Conservation (phyloP, 164 flowering plant genomes). For the Tetrastigma voinierianum region DNA sequence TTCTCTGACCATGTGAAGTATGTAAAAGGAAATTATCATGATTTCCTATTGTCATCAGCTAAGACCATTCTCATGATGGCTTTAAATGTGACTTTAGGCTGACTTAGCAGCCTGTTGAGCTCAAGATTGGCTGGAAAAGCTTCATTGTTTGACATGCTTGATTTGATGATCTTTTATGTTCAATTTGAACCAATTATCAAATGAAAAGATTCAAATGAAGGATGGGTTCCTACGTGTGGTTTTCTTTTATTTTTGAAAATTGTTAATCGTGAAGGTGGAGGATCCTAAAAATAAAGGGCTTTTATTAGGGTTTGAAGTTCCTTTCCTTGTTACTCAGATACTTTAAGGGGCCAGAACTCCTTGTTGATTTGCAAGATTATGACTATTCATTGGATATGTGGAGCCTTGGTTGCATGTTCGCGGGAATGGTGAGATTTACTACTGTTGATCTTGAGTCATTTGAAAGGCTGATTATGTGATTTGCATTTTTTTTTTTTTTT, state of each 20-base stretch:
- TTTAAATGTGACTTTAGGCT: too few relatives aligned
- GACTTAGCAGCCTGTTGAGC: too few relatives aligned
- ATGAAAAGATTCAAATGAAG: too few relatives aligned
- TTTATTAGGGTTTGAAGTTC: background rate
- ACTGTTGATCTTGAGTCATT: background rate
- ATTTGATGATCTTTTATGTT: too few relatives aligned
- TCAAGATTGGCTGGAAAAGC: too few relatives aligned
- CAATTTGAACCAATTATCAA: too few relatives aligned
- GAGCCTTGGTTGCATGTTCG: slow-evolving; percentile 62
- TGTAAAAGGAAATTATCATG: too few relatives aligned
- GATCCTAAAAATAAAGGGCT: background rate
- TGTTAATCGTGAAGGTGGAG: background rate
- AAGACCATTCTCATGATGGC: too few relatives aligned
- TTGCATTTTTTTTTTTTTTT: background rate
- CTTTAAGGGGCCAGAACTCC: slow-evolving; percentile 55
- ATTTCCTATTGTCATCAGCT: too few relatives aligned
- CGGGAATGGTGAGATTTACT: slow-evolving; percentile 43
- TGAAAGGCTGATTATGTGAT: background rate
- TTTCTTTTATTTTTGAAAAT: background rate
- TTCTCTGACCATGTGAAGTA: too few relatives aligned
- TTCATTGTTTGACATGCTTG: too few relatives aligned
- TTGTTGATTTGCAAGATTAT: slow-evolving; percentile 52
- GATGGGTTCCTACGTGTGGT: too few relatives aligned
- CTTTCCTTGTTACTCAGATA: slow-evolving; percentile 25
- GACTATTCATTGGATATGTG: slow-evolving; percentile 56